These are phyloP conservation scores for Phytophthora sp. DNA, from an alignment of 352 stramenopile genomes.

Conservation along the genomic window DNA sequence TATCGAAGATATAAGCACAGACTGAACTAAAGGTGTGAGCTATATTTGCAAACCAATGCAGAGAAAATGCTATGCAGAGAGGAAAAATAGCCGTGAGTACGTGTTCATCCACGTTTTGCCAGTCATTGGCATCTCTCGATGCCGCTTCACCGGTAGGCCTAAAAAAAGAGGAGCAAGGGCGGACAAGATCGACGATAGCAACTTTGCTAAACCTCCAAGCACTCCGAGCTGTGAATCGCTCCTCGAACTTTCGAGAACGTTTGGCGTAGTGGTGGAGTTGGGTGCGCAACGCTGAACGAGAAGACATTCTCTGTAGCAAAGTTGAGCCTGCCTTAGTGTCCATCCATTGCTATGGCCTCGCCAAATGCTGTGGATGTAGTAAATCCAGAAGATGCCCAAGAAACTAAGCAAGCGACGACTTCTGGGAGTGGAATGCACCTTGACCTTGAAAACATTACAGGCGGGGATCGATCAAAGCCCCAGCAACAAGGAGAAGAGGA, in stretches of 20 bases:
- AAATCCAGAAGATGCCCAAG: neutral
- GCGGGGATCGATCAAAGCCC: neutral
- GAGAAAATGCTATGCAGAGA: conserved; percentile 7
- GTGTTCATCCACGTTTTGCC: conserved; percentile 7
- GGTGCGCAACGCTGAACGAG: neutral
- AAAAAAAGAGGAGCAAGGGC: conserved; percentile 16
- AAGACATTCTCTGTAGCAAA: too few species aligned
- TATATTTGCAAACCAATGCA: conserved; percentile 20
- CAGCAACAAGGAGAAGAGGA: conserved; percentile 12
- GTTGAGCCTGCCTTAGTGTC: too few species aligned
- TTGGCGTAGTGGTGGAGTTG: neutral
- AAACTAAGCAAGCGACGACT: neutral
- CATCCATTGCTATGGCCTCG: conserved; percentile 17
- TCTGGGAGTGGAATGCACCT: conserved; percentile 26
- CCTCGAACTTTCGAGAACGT: neutral
- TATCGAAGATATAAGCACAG: neutral
- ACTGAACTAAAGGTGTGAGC: conserved; percentile 1
- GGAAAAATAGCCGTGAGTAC: neutral
- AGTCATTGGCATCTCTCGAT: neutral
- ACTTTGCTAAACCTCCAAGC: conserved; percentile 3
- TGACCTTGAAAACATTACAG: conserved; percentile 33
- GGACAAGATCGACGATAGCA: conserved; percentile 18
- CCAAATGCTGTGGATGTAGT: neutral
- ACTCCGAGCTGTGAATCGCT: neutral
- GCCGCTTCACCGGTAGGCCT: conserved; percentile 3